A percentile compares a stretch with the other conserved stretches of the same genome.
These are phyloP conservation scores for Suhomyces guaymorum DNA, from an alignment of 1,139 yeast genomes.

Conservation along the genomic window DNA sequence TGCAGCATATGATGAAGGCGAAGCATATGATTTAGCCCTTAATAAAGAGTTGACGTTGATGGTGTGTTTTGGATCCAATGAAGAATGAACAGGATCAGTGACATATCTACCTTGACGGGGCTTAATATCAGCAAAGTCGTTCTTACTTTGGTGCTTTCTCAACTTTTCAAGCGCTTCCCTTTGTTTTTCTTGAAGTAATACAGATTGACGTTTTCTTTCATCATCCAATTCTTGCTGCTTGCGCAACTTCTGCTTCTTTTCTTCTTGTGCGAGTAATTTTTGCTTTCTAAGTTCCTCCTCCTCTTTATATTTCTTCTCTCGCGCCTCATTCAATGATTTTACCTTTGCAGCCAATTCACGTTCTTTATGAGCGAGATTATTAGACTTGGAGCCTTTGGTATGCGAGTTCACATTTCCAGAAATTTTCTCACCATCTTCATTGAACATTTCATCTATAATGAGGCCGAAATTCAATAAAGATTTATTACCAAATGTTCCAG, in stretches of 20 bases:
- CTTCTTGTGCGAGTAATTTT: conserved; percentile 9
- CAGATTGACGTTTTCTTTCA: conserved; percentile 25
- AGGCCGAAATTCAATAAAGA: conserved; percentile 34
- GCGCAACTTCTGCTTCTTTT: conserved; percentile 11
- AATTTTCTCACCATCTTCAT: conserved; percentile 11
- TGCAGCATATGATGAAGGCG: conserved; percentile 30
- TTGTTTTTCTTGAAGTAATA: conserved; percentile 30
- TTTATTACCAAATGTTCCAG: conserved; percentile 18
- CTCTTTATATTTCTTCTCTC: conserved; percentile 25
- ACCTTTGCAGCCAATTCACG: conserved; percentile 36
- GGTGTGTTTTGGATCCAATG: conserved; percentile 41
- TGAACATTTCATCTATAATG: conserved; percentile 24
- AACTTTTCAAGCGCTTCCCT: conserved; percentile 34
- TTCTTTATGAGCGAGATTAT: conserved; percentile 24
- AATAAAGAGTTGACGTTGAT: conserved; percentile 29
- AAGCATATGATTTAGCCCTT: conserved; percentile 41
- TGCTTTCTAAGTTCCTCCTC: conserved; percentile 20
- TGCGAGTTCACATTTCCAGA: not conserved
- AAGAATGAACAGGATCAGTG: conserved; percentile 24
- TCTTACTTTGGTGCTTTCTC: conserved; percentile 29
- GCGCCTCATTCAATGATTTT: conserved; percentile 29
- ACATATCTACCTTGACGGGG: conserved; percentile 13
- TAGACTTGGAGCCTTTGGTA: not conserved
- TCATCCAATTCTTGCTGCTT: conserved; percentile 12
- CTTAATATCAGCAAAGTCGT: conserved; percentile 24